Percentiles rank a stretch among this genome's conserved stretches.
Evolutionary conservation across 164 flowering plant species (phyloP).

Genomic region (Liriodendron chinense): DNA sequence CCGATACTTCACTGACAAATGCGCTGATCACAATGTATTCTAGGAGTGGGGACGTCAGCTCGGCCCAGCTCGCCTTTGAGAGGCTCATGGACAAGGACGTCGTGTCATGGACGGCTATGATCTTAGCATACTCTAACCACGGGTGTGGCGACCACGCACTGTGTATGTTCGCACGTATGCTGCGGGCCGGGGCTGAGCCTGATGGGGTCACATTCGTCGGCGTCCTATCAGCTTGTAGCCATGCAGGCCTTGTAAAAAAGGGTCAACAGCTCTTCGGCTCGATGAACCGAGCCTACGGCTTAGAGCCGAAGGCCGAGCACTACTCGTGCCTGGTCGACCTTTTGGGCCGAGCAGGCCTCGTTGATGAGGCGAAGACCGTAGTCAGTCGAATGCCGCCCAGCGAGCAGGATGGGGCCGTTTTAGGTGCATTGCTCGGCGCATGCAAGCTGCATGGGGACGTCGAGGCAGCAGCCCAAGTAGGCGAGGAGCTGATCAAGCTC

Average conservation of each 20-base stretch:
- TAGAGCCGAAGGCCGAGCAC: constrained; percentile 52
- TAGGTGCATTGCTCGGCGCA: constrained; percentile 55
- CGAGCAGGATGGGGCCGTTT: constrained; percentile 41
- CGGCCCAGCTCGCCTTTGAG: constrained; percentile 40
- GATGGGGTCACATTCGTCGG: constrained; percentile 59
- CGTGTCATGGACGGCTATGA: constrained; percentile 66
- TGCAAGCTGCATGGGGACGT: constrained; percentile 46
- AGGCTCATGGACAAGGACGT: constrained; percentile 36
- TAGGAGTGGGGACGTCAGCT: constrained; percentile 44
- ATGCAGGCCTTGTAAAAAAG: constrained; percentile 48
- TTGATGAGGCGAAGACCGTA: constrained; percentile 41
- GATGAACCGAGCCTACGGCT: constrained; percentile 36
- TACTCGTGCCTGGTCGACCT: constrained; percentile 58
- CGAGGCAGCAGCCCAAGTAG: constrained; percentile 34
- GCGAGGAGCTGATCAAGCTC: constrained; percentile 37
- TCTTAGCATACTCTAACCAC: constrained; percentile 50
- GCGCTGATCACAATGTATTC: constrained; percentile 54
- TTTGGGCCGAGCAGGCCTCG: constrained; percentile 47
- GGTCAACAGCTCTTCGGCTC: constrained; percentile 43
- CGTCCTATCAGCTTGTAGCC: constrained; percentile 58
- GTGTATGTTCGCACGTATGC: constrained; percentile 43
- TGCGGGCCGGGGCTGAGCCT: constrained; percentile 40
- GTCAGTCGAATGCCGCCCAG: constrained; percentile 34
- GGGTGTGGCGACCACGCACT: constrained; percentile 44
- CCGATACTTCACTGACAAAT: constrained; percentile 35